Conservation (phyloP, 345 rosid species). For the Gossypium mustelinum region DNA sequence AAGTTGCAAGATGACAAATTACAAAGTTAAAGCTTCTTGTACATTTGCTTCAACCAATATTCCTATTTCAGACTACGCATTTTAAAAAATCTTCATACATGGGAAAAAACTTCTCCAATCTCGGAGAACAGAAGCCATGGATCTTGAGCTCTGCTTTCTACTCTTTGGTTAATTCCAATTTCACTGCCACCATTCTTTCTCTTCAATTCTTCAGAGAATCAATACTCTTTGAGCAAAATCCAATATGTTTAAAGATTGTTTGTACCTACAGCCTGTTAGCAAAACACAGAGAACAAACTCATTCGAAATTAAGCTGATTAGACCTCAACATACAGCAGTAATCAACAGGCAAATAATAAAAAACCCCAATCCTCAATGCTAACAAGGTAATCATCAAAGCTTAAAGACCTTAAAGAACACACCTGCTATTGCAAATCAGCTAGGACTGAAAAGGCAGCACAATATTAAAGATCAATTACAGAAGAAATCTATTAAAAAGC, state of each 20-base stretch:
- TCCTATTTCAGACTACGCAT: neutral
- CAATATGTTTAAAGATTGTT: too few species aligned
- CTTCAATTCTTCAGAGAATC: neutral
- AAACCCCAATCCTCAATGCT: neutral
- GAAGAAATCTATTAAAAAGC: too few species aligned
- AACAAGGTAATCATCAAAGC: neutral
- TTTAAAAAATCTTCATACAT: neutral
- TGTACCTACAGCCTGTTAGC: neutral
- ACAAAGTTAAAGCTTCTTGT: too few species aligned
- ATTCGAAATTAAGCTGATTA: neutral
- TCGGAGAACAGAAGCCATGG: neutral
- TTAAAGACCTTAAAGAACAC: neutral
- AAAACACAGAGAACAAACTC: neutral
- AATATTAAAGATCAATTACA: neutral
- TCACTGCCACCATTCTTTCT: neutral
- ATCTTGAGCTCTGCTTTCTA: neutral
- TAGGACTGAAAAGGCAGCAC: neutral
- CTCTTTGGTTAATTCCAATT: neutral
- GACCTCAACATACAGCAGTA: neutral
- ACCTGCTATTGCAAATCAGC: neutral
- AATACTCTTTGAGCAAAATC: neutral
- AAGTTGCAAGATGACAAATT: neutral
- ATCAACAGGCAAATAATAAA: neutral
- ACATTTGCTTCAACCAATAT: neutral
- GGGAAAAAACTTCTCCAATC: neutral